Conservation (phyloP, 495 filamentous ascomycete genomes). For the Letharia lupina region DNA sequence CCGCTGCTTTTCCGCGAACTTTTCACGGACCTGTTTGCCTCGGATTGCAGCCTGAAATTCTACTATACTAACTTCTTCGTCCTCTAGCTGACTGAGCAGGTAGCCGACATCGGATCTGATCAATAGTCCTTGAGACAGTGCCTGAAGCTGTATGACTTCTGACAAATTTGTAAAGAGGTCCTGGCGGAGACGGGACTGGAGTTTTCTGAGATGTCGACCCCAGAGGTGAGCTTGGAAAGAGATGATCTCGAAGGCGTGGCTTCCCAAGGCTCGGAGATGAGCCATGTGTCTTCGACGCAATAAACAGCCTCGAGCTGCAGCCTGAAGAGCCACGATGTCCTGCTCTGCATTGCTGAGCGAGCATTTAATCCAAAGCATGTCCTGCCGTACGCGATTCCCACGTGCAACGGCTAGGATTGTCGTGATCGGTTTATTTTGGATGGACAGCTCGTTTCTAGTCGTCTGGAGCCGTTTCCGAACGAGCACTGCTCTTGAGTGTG, state of each 20-base stretch:
- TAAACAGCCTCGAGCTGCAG: conserved; percentile 37
- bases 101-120: conserved; percentile 61
- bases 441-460: conserved; percentile 33
- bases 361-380: conserved; percentile 30
- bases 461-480: conserved; percentile 35
- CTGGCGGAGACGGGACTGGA: conserved; percentile 43
- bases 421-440: conserved; percentile 35
- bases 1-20: conserved; percentile 74
- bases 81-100: conserved; percentile 65
- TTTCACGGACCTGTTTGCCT: conserved; percentile 61
- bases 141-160: conserved; percentile 61
- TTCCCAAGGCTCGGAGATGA: conserved; percentile 50
- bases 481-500: conserved; percentile 39
- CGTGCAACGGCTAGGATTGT: conserved; percentile 41
- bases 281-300: conserved; percentile 36
- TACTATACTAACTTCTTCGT: conserved; percentile 63
- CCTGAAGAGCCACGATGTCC: conserved; percentile 40
- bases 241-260: conserved; percentile 48
- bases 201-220: conserved; percentile 49
- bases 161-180: conserved; percentile 49
- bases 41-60: conserved; percentile 69
- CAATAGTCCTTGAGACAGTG: conserved; percentile 67
- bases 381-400: conserved; percentile 34
- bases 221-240: conserved; percentile 64
- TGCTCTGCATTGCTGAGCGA: conserved; percentile 32